phyloP scores from a whole-genome alignment of 345 rosid species.

The Moricandia arvensis region DNA sequence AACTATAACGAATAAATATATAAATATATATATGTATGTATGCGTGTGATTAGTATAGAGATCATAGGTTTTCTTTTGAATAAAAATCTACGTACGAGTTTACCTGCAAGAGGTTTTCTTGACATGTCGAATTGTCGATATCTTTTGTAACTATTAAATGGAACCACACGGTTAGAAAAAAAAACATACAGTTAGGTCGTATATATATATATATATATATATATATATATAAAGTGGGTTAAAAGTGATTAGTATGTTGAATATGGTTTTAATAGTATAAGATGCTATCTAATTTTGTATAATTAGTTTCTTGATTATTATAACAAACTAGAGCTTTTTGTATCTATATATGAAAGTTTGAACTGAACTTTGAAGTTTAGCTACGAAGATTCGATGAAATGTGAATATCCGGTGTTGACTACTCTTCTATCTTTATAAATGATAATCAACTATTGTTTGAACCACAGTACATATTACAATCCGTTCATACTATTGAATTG shows the following conservation, averaged over 20 bases:
- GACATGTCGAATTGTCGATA: conserved; percentile 2
- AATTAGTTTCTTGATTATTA: neutral
- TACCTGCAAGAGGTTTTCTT: conserved; percentile 8
- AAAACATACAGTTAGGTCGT: neutral
- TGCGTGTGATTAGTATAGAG: neutral
- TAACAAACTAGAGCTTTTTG: neutral
- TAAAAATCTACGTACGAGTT: neutral
- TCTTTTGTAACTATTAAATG: conserved; percentile 3
- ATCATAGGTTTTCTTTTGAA: neutral
- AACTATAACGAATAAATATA: neutral
- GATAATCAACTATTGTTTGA: neutral
- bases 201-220: too few relatives aligned
- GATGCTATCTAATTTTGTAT: neutral
- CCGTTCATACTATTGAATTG: neutral
- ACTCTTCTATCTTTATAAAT: neutral
- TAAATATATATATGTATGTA: neutral
- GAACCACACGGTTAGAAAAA: neutral
- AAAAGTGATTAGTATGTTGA: conserved; percentile 9
- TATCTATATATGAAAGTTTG: neutral
- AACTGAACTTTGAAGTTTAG: neutral
- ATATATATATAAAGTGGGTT: neutral
- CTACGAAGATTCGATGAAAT: neutral
- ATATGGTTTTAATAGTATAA: neutral
- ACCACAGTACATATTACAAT: neutral
- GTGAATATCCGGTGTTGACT: neutral